phyloP scores from a whole-genome alignment of 2,329 filamentous ascomycete species.

The Nothophaeocryptopus gaeumannii region DNA sequence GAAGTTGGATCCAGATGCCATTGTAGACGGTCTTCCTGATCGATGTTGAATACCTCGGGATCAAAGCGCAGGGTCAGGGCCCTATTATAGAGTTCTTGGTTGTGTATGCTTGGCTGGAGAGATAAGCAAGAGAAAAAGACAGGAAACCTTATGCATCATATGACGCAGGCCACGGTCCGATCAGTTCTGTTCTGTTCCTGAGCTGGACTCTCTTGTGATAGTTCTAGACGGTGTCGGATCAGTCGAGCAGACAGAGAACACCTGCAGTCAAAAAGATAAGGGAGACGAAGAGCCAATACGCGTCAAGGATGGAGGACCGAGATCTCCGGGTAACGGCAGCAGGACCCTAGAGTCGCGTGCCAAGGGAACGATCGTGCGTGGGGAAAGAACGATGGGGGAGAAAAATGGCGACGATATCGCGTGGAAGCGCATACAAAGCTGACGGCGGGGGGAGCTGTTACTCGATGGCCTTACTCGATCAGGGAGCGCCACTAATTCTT shows the following conservation, averaged over 20 bases:
- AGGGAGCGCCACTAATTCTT: neutral
- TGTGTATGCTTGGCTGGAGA: neutral
- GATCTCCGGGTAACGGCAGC: neutral
- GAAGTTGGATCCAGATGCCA: constrained; percentile 10
- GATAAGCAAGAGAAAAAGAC: neutral
- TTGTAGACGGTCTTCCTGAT: neutral
- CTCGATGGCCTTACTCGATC: neutral
- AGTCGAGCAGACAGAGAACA: no score
- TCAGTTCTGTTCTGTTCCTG: no score
- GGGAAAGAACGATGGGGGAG: neutral
- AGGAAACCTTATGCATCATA: no score
- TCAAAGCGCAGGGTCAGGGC: neutral
- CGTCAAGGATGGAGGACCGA: neutral
- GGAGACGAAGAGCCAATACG: neutral
- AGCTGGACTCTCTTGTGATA: no score
- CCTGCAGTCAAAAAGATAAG: no score
- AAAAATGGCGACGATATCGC: neutral
- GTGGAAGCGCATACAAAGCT: neutral
- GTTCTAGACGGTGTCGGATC: no score
- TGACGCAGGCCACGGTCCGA: no score
- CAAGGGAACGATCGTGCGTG: neutral
- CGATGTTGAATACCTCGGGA: neutral
- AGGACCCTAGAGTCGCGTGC: neutral
- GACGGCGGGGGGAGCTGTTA: neutral
- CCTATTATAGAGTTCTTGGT: no score